These are phyloP conservation scores for Rhodosporidiobolus odoratus DNA, from an alignment of 768 basidiomycete genomes.

Conservation along the genomic window DNA sequence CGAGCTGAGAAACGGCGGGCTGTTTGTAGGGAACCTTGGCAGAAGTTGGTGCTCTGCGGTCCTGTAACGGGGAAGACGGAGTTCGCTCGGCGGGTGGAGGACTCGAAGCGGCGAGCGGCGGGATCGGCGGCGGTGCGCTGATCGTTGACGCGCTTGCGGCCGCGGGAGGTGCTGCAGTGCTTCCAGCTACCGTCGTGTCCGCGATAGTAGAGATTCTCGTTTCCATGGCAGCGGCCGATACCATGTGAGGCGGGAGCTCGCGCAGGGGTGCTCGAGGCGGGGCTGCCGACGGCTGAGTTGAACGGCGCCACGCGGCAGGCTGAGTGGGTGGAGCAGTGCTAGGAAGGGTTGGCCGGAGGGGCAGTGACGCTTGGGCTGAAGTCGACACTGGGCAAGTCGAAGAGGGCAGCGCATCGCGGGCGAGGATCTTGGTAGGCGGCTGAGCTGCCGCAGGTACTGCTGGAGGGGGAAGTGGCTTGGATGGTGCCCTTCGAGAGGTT, in stretches of 20 bases:
- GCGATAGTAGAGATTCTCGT: background rate
- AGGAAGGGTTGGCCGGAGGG: background rate
- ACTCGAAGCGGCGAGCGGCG: background rate
- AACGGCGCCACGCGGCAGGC: constrained; percentile 11
- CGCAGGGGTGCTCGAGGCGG: background rate
- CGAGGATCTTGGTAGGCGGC: constrained; percentile 15
- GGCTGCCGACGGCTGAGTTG: background rate
- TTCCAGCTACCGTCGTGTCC: no score
- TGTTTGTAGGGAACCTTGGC: constrained; percentile 22
- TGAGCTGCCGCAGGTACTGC: background rate
- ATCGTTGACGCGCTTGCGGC: background rate
- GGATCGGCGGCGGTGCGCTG: background rate
- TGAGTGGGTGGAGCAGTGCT: constrained; percentile 1
- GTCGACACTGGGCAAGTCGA: background rate
- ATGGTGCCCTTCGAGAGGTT: constrained; percentile 8
- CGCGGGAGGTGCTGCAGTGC: background rate
- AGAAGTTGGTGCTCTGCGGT: background rate
- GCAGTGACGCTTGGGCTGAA: background rate
- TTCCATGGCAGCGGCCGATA: no score
- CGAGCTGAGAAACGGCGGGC: constrained; percentile 41
- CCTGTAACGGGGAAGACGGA: constrained; percentile 1
- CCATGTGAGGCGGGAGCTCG: constrained; percentile 30
- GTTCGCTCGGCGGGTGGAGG: background rate
- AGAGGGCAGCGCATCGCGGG: background rate
- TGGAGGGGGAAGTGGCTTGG: background rate